Evolutionary conservation across 225 moss, liverwort and hornwort genomes (phyloP), one percentile per base, ranked within the genome.

Genomic region (Sphagnum tenellum): DNA sequence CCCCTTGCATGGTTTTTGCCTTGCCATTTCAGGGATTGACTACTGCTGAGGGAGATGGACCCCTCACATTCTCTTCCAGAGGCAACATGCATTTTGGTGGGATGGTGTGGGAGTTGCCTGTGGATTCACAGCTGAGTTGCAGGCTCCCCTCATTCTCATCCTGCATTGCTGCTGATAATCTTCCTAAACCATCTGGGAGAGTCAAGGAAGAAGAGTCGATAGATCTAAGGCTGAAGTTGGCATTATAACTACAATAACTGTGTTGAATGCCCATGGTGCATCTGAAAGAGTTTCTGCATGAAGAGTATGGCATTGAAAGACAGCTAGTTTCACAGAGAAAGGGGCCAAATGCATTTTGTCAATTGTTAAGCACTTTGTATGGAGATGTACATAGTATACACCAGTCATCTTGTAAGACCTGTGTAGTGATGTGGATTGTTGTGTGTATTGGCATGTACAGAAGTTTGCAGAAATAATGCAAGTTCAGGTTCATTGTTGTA

Each of bases 151-250:
- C 83, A 46, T 55, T 77, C 7, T 58, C 78, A 61, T 64, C 78
- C 56, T 73, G 66, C 64, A 77, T 53, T 69, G 47, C 69, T 66
- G 69, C 75, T 46, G 81, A 78, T 75, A 64, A 64, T 49, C 71
- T 71, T 67, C 81, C 71, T 69, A 69, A 64, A 56, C 69, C 51
- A 44, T 64, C 69, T 57, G 81, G 68, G 65, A 29, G 29, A 29
- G 29, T 29, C 29, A 29, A 29, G 29, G 71, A 73, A 64, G 67
- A 61, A 44, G 77, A 76, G 56, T 77, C 78, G 45, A 71, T 84
- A 69, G 84, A 84, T 67, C 69, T 84, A 52, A 71, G 81, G 49
- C 69, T 85, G 84, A 85, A 81, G 69, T 70, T 85, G 75, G 84
- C 84, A 61, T 69, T 84, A 54, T 84, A 70, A 29, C 29, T 29